Evolutionary conservation across 441 rosid species (phyloP).

Genomic region (Macaranga tanarius): DNA sequence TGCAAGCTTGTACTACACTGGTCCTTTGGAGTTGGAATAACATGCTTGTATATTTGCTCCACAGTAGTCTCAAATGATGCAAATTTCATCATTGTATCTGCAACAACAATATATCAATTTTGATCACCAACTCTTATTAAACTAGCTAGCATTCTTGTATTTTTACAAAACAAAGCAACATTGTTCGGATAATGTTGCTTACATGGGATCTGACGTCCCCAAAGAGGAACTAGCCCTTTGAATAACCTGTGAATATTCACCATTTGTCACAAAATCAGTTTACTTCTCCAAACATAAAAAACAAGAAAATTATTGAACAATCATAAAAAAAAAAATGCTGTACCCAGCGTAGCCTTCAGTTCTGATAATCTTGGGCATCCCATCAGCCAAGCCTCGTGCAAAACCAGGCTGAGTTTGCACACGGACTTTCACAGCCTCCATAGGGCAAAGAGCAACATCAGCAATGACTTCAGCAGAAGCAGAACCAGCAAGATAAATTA

Average conservation of each 20-base stretch:
- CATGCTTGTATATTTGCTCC: slow-evolving; percentile 88
- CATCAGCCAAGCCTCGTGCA: slow-evolving; percentile 89
- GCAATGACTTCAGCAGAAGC: slow-evolving; percentile 97
- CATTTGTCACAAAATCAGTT: background rate
- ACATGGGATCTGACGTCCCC: slow-evolving; percentile 99
- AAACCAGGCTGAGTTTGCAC: slow-evolving; percentile 99
- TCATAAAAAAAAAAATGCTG: slow-evolving; percentile 1
- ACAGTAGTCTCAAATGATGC: slow-evolving; percentile 90
- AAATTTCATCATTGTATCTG: slow-evolving; percentile 99
- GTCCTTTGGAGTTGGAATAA: slow-evolving; percentile 78
- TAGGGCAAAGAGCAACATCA: slow-evolving; percentile 91
- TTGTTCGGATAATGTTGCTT: slow-evolving; percentile 33
- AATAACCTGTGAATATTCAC: slow-evolving; percentile 59
- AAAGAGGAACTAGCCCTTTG: slow-evolving; percentile 91
- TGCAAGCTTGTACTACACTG: slow-evolving; percentile 82
- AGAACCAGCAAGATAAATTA: slow-evolving; percentile 96
- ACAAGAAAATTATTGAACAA: background rate
- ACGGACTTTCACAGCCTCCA: slow-evolving; percentile 95
- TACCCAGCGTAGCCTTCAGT: slow-evolving; percentile 89
- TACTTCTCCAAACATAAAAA: background rate
- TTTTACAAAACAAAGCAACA: background rate
- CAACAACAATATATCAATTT: slow-evolving; percentile 11
- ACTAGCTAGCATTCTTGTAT: background rate
- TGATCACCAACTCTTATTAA: background rate
- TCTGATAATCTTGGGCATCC: slow-evolving; percentile 81